Evolutionary conservation across 305 asterid genomes (phyloP), one percentile per base, ranked within the genome.

Genomic region (Withania somnifera): DNA sequence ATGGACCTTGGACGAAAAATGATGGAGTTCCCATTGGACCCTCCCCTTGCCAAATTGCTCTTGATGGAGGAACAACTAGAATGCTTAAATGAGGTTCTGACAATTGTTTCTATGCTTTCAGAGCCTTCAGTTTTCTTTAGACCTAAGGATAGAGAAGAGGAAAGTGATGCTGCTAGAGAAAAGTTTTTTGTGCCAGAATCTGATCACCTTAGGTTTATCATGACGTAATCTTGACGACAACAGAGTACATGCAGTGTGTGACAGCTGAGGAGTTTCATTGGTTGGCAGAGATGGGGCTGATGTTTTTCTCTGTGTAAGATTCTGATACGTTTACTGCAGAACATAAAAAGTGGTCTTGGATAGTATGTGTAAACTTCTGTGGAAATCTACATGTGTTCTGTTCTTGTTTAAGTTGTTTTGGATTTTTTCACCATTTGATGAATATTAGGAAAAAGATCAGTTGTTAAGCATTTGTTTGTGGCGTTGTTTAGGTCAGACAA

Each of bases 161-260:
- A 94, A 82, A 95, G 99, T 81, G 99, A 94, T 42, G 96, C 96
- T 0, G 94, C 99, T 0, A 94, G 98, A 89, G 99, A 96, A 78
- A 96, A 91, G 45, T 96, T 96, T 89, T 96, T 94, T n/a, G 98
- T 93, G 51, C 97, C 97, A 0, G 98, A 96, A 77, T 96, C 99
- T 0, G 98, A 96, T 87, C 99, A 94, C 82, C 93, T 96, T 3
- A 94, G 54, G 97, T 94, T 7, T 95, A 94, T 68, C 98, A 94
- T n/a, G 98, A 95, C 86, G 78, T 90, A 77, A 83, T 95, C 22
- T 83, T 95, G 91, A 94, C 97, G 0, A 87, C 91, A 0, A 95
- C 93, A 67, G 97, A 95, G 86, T 94, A 94, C 87, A 94, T 94
- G 98, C 98, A 95, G 66, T 92, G 97, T 64, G 98, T 91, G 11